A percentile compares a stretch with the other conserved stretches of the same genome.
Conservation (phyloP, 2,329 filamentous ascomycete genomes). For the Sporothrix phasma region DNA sequence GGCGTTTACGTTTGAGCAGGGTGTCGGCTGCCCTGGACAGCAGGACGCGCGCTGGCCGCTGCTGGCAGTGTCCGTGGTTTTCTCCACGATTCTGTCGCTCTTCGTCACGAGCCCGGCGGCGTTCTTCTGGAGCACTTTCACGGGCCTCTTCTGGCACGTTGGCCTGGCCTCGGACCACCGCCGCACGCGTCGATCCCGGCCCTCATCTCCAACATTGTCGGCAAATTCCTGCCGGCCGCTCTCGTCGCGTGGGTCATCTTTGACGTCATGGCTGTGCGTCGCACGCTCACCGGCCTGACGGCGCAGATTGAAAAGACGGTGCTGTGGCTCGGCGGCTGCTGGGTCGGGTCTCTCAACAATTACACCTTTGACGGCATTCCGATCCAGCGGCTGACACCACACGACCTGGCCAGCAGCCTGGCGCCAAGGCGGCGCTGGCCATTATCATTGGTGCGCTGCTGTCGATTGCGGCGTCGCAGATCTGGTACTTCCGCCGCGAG, state of each 20-base stretch:
- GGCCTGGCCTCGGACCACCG: slow-evolving; percentile 82
- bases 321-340: slow-evolving; percentile 81
- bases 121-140: slow-evolving; percentile 78
- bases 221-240: slow-evolving; percentile 74
- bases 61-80: slow-evolving; percentile 69
- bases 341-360: slow-evolving; percentile 86
- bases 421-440: slow-evolving; percentile 72
- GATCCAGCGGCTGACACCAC: slow-evolving; percentile 80
- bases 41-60: slow-evolving; percentile 73
- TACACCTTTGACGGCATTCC: slow-evolving; percentile 93
- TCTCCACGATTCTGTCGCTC: slow-evolving; percentile 67
- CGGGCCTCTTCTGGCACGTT: slow-evolving; percentile 79
- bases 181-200: slow-evolving; percentile 54
- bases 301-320: slow-evolving; percentile 86
- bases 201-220: slow-evolving; percentile 67
- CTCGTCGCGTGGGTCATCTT: slow-evolving; percentile 86
- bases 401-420: slow-evolving; percentile 86
- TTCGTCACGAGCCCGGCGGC: slow-evolving; percentile 69
- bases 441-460: slow-evolving; percentile 64
- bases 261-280: slow-evolving; percentile 66
- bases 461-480: slow-evolving; percentile 60
- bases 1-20: slow-evolving; percentile 65
- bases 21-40: slow-evolving; percentile 55
- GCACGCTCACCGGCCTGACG: slow-evolving; percentile 59
- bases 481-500: slow-evolving; percentile 79